phyloP scores from a whole-genome alignment of 1,284 basidiomycete species.

The Microbotryum lychnidis-dioicae region DNA sequence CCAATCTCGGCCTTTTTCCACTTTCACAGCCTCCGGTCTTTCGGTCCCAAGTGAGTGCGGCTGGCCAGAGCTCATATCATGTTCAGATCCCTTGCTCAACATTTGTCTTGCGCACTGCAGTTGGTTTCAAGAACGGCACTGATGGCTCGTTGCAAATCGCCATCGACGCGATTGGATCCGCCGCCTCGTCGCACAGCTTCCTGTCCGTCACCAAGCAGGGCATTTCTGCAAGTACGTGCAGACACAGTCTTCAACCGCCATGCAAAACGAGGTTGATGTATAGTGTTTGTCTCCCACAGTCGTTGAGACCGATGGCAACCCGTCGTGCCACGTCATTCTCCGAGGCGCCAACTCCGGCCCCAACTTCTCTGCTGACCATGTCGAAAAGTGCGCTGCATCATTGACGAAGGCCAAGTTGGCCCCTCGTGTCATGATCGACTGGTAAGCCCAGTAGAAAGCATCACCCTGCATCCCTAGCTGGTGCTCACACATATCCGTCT shows the following conservation, averaged over 20 bases:
- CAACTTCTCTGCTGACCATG: slow-evolving; percentile 70
- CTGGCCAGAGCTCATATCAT: neutral
- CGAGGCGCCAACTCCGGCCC: slow-evolving; percentile 78
- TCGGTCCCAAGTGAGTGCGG: slow-evolving; percentile 22
- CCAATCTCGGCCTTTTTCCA: neutral
- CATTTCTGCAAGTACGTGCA: slow-evolving; percentile 30
- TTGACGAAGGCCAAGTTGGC: slow-evolving; percentile 68
- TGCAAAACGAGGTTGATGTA: neutral
- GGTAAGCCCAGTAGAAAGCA: neutral
- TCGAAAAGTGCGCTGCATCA: slow-evolving; percentile 66
- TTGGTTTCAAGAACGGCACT: slow-evolving; percentile 57
- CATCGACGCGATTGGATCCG: slow-evolving; percentile 82
- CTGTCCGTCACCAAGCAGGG: slow-evolving; percentile 80
- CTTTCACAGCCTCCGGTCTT: slow-evolving; percentile 20
- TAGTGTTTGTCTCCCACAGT: slow-evolving; percentile 6
- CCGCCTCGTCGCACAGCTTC: slow-evolving; percentile 79
- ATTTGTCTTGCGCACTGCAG: slow-evolving; percentile 62
- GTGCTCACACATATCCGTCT: neutral
- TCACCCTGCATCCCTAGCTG: neutral
- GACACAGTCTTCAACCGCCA: neutral
- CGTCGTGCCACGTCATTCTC: slow-evolving; percentile 84
- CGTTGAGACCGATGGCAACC: slow-evolving; percentile 51
- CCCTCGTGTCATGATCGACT: slow-evolving; percentile 40
- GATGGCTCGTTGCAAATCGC: slow-evolving; percentile 41
- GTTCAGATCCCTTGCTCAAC: neutral